phyloP scores from a whole-genome alignment of 345 rosid species.

The Pistacia vera region DNA sequence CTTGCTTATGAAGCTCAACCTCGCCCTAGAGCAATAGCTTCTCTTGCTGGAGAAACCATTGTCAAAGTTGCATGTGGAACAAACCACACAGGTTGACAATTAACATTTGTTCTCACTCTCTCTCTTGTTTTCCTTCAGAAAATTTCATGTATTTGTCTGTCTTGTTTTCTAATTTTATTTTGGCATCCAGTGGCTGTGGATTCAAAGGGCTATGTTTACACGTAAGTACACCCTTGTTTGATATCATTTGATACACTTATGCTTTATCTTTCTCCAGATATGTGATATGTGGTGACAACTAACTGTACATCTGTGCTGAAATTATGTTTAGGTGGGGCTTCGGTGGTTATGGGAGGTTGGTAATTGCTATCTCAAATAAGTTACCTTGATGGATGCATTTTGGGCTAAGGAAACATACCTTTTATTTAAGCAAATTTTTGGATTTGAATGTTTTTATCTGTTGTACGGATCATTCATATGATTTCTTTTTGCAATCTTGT shows the following conservation, averaged over 20 bases:
- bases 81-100: constrained; percentile 83
- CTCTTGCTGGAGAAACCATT: constrained; percentile 79
- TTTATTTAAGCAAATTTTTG: background rate
- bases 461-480: background rate
- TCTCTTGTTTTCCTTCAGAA: background rate
- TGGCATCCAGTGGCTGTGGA: constrained; percentile 80
- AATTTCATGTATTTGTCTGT: constrained; percentile 10
- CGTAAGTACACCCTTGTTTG: constrained; percentile 54
- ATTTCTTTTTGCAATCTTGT: constrained; percentile 27
- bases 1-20: constrained; percentile 97
- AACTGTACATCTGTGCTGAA: constrained; percentile 24
- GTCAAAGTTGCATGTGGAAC: constrained; percentile 96
- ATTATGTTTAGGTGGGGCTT: constrained; percentile 82
- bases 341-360: constrained; percentile 99
- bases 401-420: constrained; percentile 1
- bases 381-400: constrained; percentile 2
- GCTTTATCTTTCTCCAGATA: constrained; percentile 11
- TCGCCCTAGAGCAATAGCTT: constrained; percentile 75
- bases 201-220: constrained; percentile 88
- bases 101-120: background rate
- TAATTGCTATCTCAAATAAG: constrained; percentile 12
- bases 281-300: constrained; percentile 13
- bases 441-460: constrained; percentile 2
- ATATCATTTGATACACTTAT: constrained; percentile 1
- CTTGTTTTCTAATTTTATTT: constrained; percentile 22